Evolutionary conservation across 306 rosid species (phyloP).

Genomic region (Quercus wislizeni): DNA sequence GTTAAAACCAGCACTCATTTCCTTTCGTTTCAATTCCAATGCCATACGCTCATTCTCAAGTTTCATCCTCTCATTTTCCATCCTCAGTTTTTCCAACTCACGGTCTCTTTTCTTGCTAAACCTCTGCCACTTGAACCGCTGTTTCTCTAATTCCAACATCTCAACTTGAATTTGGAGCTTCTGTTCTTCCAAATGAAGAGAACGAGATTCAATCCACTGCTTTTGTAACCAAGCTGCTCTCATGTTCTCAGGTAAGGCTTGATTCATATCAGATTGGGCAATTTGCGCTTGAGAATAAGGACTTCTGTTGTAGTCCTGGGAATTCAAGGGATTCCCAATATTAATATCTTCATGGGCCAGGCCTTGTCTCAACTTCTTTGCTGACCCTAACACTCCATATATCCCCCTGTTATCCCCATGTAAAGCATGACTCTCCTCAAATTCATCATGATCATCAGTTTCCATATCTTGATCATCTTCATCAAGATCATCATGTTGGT

Average conservation of each 20-base stretch:
- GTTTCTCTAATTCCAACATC: slow-evolving; percentile 77
- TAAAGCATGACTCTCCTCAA: slow-evolving; percentile 61
- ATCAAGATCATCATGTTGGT: slow-evolving; percentile 63
- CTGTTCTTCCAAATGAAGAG: slow-evolving; percentile 76
- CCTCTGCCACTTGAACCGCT: slow-evolving; percentile 78
- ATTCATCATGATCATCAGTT: slow-evolving; percentile 62
- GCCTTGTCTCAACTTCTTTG: slow-evolving; percentile 51
- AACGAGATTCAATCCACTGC: slow-evolving; percentile 70
- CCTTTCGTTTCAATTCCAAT: slow-evolving; percentile 67
- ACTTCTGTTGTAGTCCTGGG: slow-evolving; percentile 50
- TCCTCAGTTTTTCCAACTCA: slow-evolving; percentile 75
- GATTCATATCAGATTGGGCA: slow-evolving; percentile 44
- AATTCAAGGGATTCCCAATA: slow-evolving; percentile 45
- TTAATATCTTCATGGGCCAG: slow-evolving; percentile 47
- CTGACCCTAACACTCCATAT: slow-evolving; percentile 37
- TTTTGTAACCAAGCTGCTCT: slow-evolving; percentile 60
- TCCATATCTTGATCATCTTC: slow-evolving; percentile 71
- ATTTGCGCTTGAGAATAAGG: slow-evolving; percentile 34
- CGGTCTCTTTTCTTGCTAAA: slow-evolving; percentile 75
- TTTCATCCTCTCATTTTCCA: slow-evolving; percentile 85
- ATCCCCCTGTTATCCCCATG: slow-evolving; percentile 49
- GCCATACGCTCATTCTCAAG: slow-evolving; percentile 72
- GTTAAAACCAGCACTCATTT: slow-evolving; percentile 49
- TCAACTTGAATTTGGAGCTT: slow-evolving; percentile 74
- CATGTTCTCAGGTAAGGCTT: slow-evolving; percentile 49